Base-by-base conservation (phyloP, 1,284 basidiomycete species). In the Moniliella sp. region DNA sequence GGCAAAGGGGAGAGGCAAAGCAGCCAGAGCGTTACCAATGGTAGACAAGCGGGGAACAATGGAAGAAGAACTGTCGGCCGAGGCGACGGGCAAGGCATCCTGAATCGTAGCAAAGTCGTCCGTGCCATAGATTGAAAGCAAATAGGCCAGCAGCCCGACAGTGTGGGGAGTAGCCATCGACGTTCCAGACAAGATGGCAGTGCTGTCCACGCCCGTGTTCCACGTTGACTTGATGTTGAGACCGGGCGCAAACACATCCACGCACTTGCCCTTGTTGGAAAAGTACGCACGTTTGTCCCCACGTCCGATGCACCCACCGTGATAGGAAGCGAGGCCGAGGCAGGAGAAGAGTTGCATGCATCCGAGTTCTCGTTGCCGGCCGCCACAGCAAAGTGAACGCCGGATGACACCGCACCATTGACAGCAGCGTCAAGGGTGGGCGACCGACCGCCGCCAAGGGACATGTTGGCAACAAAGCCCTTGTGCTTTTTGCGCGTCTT, bases 381-480 rank as follows among this genome's bases (percentile, higher is more conserved):
- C 18, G 56, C 56, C 14, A 59, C 56, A 30, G 40, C 81, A 53
- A 94, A 93, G 69, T 93, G 82, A 35, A 97, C 69, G 33, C 88
- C 88, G 28, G 61, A 49, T 15, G 72, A 69, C 35, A 91, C 81
- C 33, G 86, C 84, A 32, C 66, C 68, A 65, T 94, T 75, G 41
- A 97, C 82, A 30, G 78, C 74, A 23, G 71, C 68, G 52, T 97
- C 82, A 35, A 94, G 71, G 27, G 79, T 71, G 26, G 67, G 69
- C n/a, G 81, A 83, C 67, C 84, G 88, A 48, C 81, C 81, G 56
- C 88, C 88, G 45, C 88, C 88, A 34, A 97, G 75, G 59, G 76
- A 81, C 88, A 97, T 93, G 70, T 88, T 93, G 40, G 80, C 83
- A 45, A 94, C 86, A 25, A 84, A 88, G 23, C 88, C 88, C 68